These are phyloP conservation scores for Fusarium goolgardi DNA, from an alignment of 2,329 filamentous ascomycete genomes.

Conservation along the genomic window DNA sequence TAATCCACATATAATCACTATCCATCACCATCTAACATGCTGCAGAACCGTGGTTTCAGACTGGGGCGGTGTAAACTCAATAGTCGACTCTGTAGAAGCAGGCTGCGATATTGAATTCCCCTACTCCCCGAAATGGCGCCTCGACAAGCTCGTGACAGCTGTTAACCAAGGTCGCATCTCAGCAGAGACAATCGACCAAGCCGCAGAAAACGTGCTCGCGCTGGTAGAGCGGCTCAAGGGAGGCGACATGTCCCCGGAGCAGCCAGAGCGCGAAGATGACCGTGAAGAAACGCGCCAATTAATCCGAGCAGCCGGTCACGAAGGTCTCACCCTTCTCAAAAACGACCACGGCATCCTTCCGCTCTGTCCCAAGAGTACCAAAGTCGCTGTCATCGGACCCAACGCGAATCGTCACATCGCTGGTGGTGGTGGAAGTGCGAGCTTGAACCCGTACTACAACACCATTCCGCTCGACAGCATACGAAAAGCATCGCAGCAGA, in stretches of 20 bases:
- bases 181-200: conserved; percentile 63
- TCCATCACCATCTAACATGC: conserved; percentile 19
- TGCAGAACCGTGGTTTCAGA: conserved; percentile 67
- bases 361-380: conserved; percentile 64
- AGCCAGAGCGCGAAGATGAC: conserved; percentile 68
- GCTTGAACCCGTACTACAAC: conserved; percentile 75
- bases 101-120: conserved; percentile 71
- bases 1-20: neutral
- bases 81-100: conserved; percentile 64
- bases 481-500: conserved; percentile 62
- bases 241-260: conserved; percentile 66
- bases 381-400: conserved; percentile 73
- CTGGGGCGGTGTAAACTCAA: conserved; percentile 69
- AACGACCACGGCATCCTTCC: conserved; percentile 71
- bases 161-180: conserved; percentile 61
- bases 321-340: conserved; percentile 73
- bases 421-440: conserved; percentile 75
- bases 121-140: conserved; percentile 65
- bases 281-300: conserved; percentile 67
- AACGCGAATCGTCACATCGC: conserved; percentile 75
- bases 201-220: conserved; percentile 70
- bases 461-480: conserved; percentile 72
- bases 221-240: conserved; percentile 71
- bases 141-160: conserved; percentile 67
- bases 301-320: conserved; percentile 70